Evolutionary conservation across 2,329 filamentous ascomycete genomes (phyloP), one percentile per base, ranked within the genome.

Genomic region (Westerdykella sp.): DNA sequence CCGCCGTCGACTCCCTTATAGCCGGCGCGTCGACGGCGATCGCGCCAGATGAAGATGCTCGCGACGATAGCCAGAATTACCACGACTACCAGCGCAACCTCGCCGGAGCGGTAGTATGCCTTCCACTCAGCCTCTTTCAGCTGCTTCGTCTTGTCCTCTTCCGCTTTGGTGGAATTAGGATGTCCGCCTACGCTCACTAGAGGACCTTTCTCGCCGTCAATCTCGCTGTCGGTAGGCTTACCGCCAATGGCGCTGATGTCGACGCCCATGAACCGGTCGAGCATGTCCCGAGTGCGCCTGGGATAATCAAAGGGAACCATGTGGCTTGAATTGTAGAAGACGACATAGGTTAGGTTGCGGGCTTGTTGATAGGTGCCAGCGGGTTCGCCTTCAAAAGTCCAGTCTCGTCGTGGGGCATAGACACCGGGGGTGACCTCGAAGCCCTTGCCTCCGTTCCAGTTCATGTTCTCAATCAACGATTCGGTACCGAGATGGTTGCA

Each of bases 301-400:
- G 91, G 84, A 56, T 85, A 86, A 67, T 98, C 91, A 60, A 93
- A 97, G 1, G 93, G 94, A 1, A 98, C 93, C 93, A 98, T 98
- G 68, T 98, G 93, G 39, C 87, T 95, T 13, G 88, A 83, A 66
- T 98, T 95, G 73, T 95, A 87, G 70, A 97, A 95, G 34, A 94
- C 76, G 25, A 98, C 83, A 62, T 98, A 98, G 1, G 93, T 96
- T 48, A 98, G 71, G 69, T 98, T 98, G 52, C 94, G 83, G 1
- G 93, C 91, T 64, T 89, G 81, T 68, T 98, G 94, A 75, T 91
- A 98, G 61, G 94, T 87, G 18, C 93, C 93, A 3, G 90, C 90
- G 1, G 80, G 72, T 55, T 95, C 80, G 48, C 84, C 87, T 67
- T 97, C 93, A 53, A 97, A 96, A 1, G 82, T 86, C 94, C 93